These are phyloP conservation scores for Chernovozyma aurita DNA, from an alignment of 1,139 yeast genomes.

Conservation along the genomic window DNA sequence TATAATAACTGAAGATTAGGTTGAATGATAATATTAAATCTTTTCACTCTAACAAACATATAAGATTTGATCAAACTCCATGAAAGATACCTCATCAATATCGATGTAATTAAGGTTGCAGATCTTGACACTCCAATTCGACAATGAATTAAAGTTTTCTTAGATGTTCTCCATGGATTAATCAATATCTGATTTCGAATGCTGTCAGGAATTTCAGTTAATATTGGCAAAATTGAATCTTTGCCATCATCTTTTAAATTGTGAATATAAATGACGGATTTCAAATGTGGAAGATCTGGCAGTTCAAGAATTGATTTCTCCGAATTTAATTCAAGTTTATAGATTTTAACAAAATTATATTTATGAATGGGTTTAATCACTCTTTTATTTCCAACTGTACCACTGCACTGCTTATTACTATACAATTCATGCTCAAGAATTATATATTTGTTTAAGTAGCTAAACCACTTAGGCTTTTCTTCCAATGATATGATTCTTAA, in stretches of 20 bases:
- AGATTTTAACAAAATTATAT: slow-evolving; percentile 25
- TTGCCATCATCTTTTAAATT: slow-evolving; percentile 40
- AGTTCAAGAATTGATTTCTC: slow-evolving; percentile 9
- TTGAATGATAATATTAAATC: slow-evolving; percentile 85
- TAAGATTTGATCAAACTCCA: slow-evolving; percentile 72
- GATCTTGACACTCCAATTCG: slow-evolving; percentile 90
- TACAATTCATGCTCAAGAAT: slow-evolving; percentile 18
- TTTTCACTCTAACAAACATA: slow-evolving; percentile 72
- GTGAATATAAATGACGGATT: slow-evolving; percentile 28
- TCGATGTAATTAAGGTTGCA: slow-evolving; percentile 88
- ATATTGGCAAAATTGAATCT: slow-evolving; percentile 30
- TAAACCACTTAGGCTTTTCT: slow-evolving; percentile 34
- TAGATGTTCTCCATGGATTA: slow-evolving; percentile 19
- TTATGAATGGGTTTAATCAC: slow-evolving; percentile 22
- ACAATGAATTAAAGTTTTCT: slow-evolving; percentile 74
- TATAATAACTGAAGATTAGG: slow-evolving; percentile 85
- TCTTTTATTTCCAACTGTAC: slow-evolving; percentile 2
- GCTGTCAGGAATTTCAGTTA: slow-evolving; percentile 26
- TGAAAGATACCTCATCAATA: slow-evolving; percentile 69
- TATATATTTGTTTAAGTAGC: slow-evolving; percentile 12
- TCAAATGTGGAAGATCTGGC: slow-evolving; percentile 17
- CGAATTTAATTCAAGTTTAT: slow-evolving; percentile 19
- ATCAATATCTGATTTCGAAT: slow-evolving; percentile 29
- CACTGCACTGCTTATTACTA: no score
- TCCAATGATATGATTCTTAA: slow-evolving; percentile 32